Conservation (phyloP, 2,329 filamentous ascomycete species). For the Penicillium sp. region DNA sequence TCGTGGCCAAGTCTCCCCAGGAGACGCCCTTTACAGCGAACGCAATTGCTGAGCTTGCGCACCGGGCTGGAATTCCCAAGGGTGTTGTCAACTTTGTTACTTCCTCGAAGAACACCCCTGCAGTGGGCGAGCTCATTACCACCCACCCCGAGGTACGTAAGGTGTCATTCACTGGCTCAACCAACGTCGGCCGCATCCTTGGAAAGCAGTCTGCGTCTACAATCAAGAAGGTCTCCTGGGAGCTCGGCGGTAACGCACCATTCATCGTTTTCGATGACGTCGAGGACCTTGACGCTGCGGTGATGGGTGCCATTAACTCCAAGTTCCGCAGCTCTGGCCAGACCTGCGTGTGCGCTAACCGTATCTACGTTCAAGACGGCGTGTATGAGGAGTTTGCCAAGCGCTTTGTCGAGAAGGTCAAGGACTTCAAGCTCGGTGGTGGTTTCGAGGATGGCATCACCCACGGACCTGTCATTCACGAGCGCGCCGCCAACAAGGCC, state of each 20-base stretch:
- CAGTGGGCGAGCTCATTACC: constrained; percentile 74
- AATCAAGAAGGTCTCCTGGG: constrained; percentile 81
- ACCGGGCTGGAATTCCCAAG: constrained; percentile 82
- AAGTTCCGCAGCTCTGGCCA: constrained; percentile 96
- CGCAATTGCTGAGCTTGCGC: constrained; percentile 79
- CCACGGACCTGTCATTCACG: constrained; percentile 63
- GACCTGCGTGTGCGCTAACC: constrained; percentile 82
- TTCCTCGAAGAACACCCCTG: constrained; percentile 71
- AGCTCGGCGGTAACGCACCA: constrained; percentile 90
- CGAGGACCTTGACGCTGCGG: constrained; percentile 80
- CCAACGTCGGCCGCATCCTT: constrained; percentile 66
- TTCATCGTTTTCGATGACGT: constrained; percentile 94
- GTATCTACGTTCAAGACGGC: constrained; percentile 53
- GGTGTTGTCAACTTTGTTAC: constrained; percentile 91
- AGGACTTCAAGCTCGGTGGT: constrained; percentile 47
- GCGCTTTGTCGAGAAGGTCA: constrained; percentile 55
- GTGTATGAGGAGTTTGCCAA: constrained; percentile 55
- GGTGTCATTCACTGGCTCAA: constrained; percentile 85
- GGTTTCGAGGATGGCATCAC: constrained; percentile 48
- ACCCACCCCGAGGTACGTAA: constrained; percentile 76
- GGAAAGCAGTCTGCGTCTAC: constrained; percentile 87
- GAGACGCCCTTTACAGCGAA: constrained; percentile 92
- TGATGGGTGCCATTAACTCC: constrained; percentile 75
- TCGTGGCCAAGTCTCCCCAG: constrained; percentile 84
- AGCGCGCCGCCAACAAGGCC: constrained; percentile 75